Evolutionary conservation across 176 grass and related monocot species (phyloP), one percentile per base, ranked within the genome.

Genomic region (Oryza meridionalis): DNA sequence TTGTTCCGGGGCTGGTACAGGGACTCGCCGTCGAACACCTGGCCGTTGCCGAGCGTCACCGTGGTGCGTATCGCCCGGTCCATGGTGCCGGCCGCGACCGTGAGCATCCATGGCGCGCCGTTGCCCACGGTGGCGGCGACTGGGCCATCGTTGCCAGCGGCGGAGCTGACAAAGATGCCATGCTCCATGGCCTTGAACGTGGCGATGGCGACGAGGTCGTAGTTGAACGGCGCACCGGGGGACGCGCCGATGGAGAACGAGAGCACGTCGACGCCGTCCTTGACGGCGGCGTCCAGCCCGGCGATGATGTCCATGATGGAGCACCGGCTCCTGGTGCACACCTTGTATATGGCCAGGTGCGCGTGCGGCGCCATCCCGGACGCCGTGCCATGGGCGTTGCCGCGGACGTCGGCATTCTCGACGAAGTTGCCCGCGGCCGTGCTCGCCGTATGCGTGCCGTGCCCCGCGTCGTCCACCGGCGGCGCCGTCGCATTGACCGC

Each of bases 341-440:
- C 92, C 82, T 94, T 94, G 87, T 94, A 94, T 0, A 94, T 79
- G 9, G 92, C 89, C 0, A 94, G 81, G 87, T 94, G 92, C 46
- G 92, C 92, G 78, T 94, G 88, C 73, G 92, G 92, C 37, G 92
- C 89, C 82, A 94, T 91, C 0, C 92, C 92, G 40, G 92, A 85
- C 0, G 92, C 92, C 16, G 86, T 94, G 19, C 92, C 89, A 42
- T 94, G 85, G 29, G 92, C 89, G 82, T 91, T 91, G 66, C 89
- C 89, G 0, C 90, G 90, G 10, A 94, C 85, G 3, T 88, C 82
- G 1, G 89, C 92, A 73, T 86, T 89, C 81, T 87, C 72, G 24
- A 94, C 92, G 59, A 94, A 94, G 49, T 88, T 94, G 32, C 92
- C 92, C n/a, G 73, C 92, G 0, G 86, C 89, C 3, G 92, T 94